Evolutionary conservation across 2,329 filamentous ascomycete genomes (phyloP), one percentile per base, ranked within the genome.

Genomic region (Nemania serpens): DNA sequence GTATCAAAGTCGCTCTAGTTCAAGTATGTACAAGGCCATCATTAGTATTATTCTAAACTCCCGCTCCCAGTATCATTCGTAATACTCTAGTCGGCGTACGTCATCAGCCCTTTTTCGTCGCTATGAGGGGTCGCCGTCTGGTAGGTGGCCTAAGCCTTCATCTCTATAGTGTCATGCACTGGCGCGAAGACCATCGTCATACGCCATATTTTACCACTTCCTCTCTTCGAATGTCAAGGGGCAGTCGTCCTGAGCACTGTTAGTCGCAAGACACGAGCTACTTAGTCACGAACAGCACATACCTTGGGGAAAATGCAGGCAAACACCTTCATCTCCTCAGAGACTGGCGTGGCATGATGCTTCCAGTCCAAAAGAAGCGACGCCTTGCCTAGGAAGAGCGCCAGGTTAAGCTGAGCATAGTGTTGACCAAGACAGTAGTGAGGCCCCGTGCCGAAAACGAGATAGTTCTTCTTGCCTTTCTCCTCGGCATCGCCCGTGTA

Each of bases 241-340:
- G 78, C 91, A 95, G 74, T 95, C 89, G 74, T 96, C 91, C 91
- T 94, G 66, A 4, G 15, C 17, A 20, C 7, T 46, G 68, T 79
- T 64, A 74, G 69, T 62, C 11, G 25, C 13, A 61, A 17, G 10
- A n/a, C n/a, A 6, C 2, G 1, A 46, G n/a, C 1, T 9, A 39
- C 6, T 10, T 54, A 22, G 18, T 37, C 4, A 57, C 1, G 5
- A 34, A 3, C 6, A 7, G 41, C 53, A 79, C 88, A 76, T 79
- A 96, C 93, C 90, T 90, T 90, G 58, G 95, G 95, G 84, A 99
- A 99, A 70, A 99, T 96, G 29, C 93, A 97, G 42, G 95, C 95
- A 79, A 98, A 99, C 68, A 98, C 94, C 81, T 96, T 94, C 78
- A 99, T 98, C 77, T 96, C 89, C 79, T 99, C 95, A 0, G 91